A percentile compares a stretch with the other conserved stretches of the same genome.
These are phyloP conservation scores for Linum lewisii DNA, from an alignment of 345 rosid genomes.

Conservation along the genomic window DNA sequence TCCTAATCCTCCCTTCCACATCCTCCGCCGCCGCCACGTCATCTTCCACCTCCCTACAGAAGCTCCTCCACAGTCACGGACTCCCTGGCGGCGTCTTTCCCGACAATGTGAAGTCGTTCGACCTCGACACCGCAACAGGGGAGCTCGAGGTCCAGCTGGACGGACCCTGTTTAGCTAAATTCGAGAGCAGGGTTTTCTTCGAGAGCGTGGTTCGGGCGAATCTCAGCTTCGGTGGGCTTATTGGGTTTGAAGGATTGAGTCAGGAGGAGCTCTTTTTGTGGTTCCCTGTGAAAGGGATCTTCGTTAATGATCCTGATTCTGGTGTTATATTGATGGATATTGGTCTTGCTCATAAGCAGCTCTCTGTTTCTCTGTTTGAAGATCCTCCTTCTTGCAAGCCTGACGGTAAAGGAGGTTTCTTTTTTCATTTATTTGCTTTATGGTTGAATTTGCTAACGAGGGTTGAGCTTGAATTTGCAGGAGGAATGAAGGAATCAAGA, in stretches of 20 bases:
- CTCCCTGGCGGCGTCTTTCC: slow-evolving; percentile 83
- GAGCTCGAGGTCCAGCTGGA: slow-evolving; percentile 61
- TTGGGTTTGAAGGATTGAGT: slow-evolving; percentile 61
- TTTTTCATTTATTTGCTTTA: not conserved
- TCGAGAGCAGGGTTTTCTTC: slow-evolving; percentile 54
- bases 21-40: slow-evolving; percentile 6
- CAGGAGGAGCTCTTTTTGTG: slow-evolving; percentile 85
- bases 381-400: slow-evolving; percentile 66
- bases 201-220: slow-evolving; percentile 70
- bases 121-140: slow-evolving; percentile 41
- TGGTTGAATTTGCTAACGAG: too few relatives aligned
- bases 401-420: slow-evolving; percentile 36
- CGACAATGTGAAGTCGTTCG: slow-evolving; percentile 53
- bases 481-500: slow-evolving; percentile 41
- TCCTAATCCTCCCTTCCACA: slow-evolving; percentile 16
- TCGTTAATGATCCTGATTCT: slow-evolving; percentile 61
- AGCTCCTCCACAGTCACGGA: slow-evolving; percentile 62
- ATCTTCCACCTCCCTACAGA: slow-evolving; percentile 34
- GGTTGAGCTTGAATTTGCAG: slow-evolving; percentile 27
- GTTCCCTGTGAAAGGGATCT: slow-evolving; percentile 77
- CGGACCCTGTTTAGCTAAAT: slow-evolving; percentile 66
- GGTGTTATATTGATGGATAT: slow-evolving; percentile 88
- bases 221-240: slow-evolving; percentile 63
- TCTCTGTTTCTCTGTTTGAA: slow-evolving; percentile 79
- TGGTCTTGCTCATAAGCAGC: slow-evolving; percentile 75